Evolutionary conservation across 768 basidiomycete species (phyloP).

Genomic region (Grammothele lineata): DNA sequence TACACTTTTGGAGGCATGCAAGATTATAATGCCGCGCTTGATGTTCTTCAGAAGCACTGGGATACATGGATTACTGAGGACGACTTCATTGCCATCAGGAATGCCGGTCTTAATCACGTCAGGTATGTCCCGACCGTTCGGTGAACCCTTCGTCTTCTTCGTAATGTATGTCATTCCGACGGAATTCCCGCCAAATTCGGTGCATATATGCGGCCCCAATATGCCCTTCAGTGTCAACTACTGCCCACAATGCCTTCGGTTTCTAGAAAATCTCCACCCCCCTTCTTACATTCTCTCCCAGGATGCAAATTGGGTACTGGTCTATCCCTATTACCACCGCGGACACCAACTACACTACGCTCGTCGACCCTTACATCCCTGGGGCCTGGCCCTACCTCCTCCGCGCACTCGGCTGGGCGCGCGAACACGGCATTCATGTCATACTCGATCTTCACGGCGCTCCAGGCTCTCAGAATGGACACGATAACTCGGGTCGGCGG

Average conservation of each 20-base stretch:
- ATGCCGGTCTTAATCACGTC: slow-evolving; percentile 69
- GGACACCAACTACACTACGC: slow-evolving; percentile 42
- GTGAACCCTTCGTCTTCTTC: neutral
- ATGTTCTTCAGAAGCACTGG: slow-evolving; percentile 52
- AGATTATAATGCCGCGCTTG: slow-evolving; percentile 37
- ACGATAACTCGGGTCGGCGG: slow-evolving; percentile 72
- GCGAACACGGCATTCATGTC: slow-evolving; percentile 55
- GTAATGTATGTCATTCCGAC: neutral
- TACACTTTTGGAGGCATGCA: slow-evolving; percentile 56
- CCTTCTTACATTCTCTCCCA: slow-evolving; percentile 20
- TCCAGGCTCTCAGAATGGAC: slow-evolving; percentile 57
- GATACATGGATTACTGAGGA: slow-evolving; percentile 65
- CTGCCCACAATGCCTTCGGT: no score
- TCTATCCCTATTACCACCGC: slow-evolving; percentile 62
- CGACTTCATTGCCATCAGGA: slow-evolving; percentile 61
- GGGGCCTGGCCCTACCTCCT: slow-evolving; percentile 70
- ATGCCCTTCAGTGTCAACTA: no score
- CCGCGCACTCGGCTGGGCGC: slow-evolving; percentile 61
- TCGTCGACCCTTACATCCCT: slow-evolving; percentile 48
- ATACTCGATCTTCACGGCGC: slow-evolving; percentile 78
- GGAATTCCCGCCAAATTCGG: no score
- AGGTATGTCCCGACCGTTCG: slow-evolving; percentile 37
- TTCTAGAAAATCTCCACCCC: no score
- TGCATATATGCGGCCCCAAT: no score
- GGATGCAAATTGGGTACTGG: slow-evolving; percentile 75